Percentiles rank a stretch among this genome's conserved stretches.
These are phyloP conservation scores for Eragrostis nindensis DNA, from an alignment of 176 grass and related monocot genomes.

Conservation along the genomic window DNA sequence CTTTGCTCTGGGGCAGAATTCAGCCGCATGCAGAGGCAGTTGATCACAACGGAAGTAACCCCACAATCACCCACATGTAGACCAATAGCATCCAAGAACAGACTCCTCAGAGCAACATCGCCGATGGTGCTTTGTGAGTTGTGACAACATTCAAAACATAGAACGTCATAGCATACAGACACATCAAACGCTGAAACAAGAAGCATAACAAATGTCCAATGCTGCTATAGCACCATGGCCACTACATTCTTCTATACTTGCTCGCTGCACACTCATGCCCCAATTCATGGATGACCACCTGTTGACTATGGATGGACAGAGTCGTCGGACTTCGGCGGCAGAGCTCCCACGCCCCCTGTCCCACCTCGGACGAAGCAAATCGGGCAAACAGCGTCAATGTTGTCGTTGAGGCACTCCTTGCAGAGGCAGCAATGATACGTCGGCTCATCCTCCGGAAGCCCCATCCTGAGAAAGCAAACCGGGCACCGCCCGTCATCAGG, in stretches of 20 bases:
- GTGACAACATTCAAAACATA: neutral
- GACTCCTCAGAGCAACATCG: too few species aligned
- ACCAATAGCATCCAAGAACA: too few species aligned
- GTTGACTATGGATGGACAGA: neutral
- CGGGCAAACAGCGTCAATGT: neutral
- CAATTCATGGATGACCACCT: neutral
- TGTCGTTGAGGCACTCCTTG: too few species aligned
- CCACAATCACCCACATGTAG: too few species aligned
- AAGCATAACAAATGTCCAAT: neutral
- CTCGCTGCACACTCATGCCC: neutral
- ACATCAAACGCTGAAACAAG: neutral
- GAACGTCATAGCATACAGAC: neutral
- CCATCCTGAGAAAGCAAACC: too few species aligned
- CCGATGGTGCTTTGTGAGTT: too few species aligned
- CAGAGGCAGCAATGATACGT: too few species aligned
- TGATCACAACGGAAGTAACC: too few species aligned
- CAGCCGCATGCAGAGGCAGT: too few species aligned
- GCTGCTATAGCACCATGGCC: neutral
- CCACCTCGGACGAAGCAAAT: neutral
- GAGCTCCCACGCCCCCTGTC: neutral
- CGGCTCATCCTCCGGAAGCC: too few species aligned
- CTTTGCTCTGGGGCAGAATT: too few species aligned
- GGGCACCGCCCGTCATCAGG: too few species aligned
- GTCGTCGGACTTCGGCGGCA: neutral
- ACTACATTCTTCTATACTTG: neutral